phyloP scores from a whole-genome alignment of 345 rosid species.

The Euphorbia tirucalli region DNA sequence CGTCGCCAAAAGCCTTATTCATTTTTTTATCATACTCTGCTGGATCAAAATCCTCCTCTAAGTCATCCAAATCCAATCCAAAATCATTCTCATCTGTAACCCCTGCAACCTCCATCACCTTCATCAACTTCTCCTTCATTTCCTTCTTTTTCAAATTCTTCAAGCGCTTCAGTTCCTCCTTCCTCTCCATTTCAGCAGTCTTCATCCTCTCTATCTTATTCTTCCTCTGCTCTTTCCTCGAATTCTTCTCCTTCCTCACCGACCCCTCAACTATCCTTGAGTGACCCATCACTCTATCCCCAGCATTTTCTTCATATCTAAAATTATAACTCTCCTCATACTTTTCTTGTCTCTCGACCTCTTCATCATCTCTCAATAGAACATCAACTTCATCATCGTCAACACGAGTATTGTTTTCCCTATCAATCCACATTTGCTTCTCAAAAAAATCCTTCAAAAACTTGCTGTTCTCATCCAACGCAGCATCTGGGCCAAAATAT shows the following conservation, averaged over 20 bases:
- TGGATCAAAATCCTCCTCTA: constrained; percentile 83
- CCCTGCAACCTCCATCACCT: constrained; percentile 68
- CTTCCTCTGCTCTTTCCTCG: constrained; percentile 71
- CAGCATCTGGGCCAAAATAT: constrained; percentile 53
- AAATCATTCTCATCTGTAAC: constrained; percentile 48
- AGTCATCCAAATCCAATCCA: constrained; percentile 31
- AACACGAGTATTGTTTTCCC: constrained; percentile 26
- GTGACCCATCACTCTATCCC: constrained; percentile 66
- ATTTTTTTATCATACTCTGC: constrained; percentile 74
- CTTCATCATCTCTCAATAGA: constrained; percentile 53
- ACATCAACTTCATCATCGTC: constrained; percentile 49
- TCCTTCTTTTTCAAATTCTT: constrained; percentile 91
- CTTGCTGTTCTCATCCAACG: constrained; percentile 45
- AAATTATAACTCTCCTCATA: constrained; percentile 46
- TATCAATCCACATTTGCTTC: constrained; percentile 74
- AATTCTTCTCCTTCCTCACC: constrained; percentile 70
- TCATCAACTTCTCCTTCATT: constrained; percentile 69
- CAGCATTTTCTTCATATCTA: constrained; percentile 67
- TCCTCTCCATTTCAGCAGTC: constrained; percentile 62
- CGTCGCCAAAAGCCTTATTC: constrained; percentile 59
- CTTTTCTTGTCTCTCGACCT: constrained; percentile 53
- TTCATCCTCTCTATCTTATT: constrained; percentile 68
- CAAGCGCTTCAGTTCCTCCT: constrained; percentile 79
- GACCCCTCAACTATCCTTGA: constrained; percentile 74
- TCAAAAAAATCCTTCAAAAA: constrained; percentile 66